Evolutionary conservation across 1,284 basidiomycete genomes (phyloP).

Genomic region (Amylostereum chailletii): DNA sequence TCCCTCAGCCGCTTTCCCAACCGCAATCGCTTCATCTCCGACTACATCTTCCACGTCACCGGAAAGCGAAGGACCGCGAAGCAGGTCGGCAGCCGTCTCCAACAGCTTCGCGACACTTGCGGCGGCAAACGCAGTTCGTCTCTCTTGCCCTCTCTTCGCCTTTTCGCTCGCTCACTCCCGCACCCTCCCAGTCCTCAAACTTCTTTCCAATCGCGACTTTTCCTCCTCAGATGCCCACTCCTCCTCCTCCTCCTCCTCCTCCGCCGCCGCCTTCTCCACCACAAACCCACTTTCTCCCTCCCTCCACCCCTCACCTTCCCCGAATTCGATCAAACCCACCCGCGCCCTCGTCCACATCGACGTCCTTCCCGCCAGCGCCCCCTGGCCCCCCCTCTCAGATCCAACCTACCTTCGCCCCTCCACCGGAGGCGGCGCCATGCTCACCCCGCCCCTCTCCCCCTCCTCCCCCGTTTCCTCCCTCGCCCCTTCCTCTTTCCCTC

Average conservation of each 20-base stretch:
- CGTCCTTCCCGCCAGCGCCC: conserved; percentile 32
- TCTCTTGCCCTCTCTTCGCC: conserved; percentile 1
- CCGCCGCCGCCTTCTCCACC: conserved; percentile 7
- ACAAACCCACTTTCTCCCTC: conserved; percentile 8
- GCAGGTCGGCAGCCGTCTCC: conserved; percentile 65
- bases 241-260: conserved; percentile 4
- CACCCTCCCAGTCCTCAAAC: conserved; percentile 21
- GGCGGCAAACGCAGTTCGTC: conserved; percentile 56
- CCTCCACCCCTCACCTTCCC: not conserved
- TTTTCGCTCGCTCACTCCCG: conserved; percentile 2
- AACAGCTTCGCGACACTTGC: conserved; percentile 61
- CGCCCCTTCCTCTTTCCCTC: conserved; percentile 8
- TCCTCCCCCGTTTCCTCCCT: conserved; percentile 8
- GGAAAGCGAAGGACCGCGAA: conserved; percentile 59
- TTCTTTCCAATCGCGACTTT: conserved; percentile 24
- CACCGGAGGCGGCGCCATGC: conserved; percentile 20
- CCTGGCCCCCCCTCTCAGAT: conserved; percentile 8
- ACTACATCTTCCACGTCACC: conserved; percentile 55
- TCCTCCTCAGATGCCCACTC: conserved; percentile 6
- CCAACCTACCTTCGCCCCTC: not conserved
- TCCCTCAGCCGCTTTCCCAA: conserved; percentile 64
- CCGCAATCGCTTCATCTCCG: conserved; percentile 66
- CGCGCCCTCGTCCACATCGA: conserved; percentile 51
- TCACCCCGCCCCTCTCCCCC: conserved; percentile 11
- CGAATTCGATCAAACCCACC: conserved; percentile 13